Evolutionary conservation across 768 basidiomycete genomes (phyloP).

Genomic region (Serendipita sp.): DNA sequence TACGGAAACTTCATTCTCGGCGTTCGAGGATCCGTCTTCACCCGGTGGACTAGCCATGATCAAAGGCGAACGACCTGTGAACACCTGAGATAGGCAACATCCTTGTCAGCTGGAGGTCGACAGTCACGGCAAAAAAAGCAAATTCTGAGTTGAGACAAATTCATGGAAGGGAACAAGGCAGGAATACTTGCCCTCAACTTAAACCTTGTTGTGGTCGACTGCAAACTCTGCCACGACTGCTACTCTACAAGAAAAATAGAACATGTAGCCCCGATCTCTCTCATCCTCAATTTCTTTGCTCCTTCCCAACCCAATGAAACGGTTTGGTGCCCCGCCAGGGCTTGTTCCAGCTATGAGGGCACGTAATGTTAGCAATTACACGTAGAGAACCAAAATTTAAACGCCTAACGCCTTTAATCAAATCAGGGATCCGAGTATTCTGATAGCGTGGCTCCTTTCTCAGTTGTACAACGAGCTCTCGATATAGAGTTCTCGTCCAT

Average conservation of each 20-base stretch:
- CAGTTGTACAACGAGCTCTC: too few species aligned
- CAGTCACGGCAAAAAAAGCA: neutral
- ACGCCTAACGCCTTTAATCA: too few species aligned
- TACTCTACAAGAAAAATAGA: neutral
- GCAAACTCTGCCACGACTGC: neutral
- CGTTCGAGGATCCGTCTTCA: neutral
- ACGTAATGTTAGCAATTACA: too few species aligned
- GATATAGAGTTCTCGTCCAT: too few species aligned
- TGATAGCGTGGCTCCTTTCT: too few species aligned
- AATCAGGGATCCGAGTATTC: too few species aligned
- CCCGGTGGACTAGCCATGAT: neutral
- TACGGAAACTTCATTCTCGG: neutral
- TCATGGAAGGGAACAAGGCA: neutral
- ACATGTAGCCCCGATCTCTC: neutral
- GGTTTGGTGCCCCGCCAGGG: too few species aligned
- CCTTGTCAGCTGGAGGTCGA: neutral
- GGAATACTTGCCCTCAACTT: neutral
- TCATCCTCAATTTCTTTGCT: too few species aligned
- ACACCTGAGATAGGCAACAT: neutral
- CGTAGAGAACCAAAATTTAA: too few species aligned
- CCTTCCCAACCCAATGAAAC: too few species aligned
- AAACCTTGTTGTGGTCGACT: neutral
- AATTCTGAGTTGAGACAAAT: neutral
- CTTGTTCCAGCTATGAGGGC: too few species aligned
- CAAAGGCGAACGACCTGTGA: neutral